Evolutionary conservation across 2,329 filamentous ascomycete genomes (phyloP), one percentile per base, ranked within the genome.

Genomic region (Tolypocladium ovalisporum): DNA sequence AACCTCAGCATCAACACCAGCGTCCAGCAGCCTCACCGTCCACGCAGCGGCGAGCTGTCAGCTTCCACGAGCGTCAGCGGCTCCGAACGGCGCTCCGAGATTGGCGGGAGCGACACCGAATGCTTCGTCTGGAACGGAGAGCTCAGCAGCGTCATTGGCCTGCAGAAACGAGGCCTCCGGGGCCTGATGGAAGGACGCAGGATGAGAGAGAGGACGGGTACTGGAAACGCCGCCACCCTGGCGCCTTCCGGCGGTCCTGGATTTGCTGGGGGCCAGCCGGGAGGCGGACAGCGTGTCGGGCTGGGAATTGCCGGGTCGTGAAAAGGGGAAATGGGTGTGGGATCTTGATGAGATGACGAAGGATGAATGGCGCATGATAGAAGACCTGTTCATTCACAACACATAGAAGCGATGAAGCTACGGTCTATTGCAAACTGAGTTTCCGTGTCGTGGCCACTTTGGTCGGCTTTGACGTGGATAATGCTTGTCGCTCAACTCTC

Each of bases 111-210:
- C 52, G 77, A 77, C 53, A 75, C 74, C 19, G 77, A 81, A 59
- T 72, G 72, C 62, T 73, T 71, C 59, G 67, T 93, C 0, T 99
- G 94, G 93, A 76, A 81, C 66, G 86, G 87, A 58, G 83, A 95
- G 75, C 72, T 93, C 37, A 92, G 89, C 74, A 90, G 90, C 54
- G 93, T 97, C 3, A 96, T 99, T 63, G 94, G 94, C 0, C 70
- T 99, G 62, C 94, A 99, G 76, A 99, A 99, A 76, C 81, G 94
- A 56, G 94, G 94, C 0, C 72, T 99, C 39, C 80, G 93, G 59
- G 94, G 94, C 0, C 72, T 99, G 63, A 97, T 99, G 94, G 94
- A 97, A 71, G 93, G 93, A 4, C 79, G 93, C 51, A 80, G 93
- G 59, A 85, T 97, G 77, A 79, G 92, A 51, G 90, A 96, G 70